Percentiles rank a stretch among this genome's conserved stretches.
These are phyloP conservation scores for Quaeritorhiza haematococci DNA, from an alignment of 371 early-diverging fungal species.

Conservation along the genomic window DNA sequence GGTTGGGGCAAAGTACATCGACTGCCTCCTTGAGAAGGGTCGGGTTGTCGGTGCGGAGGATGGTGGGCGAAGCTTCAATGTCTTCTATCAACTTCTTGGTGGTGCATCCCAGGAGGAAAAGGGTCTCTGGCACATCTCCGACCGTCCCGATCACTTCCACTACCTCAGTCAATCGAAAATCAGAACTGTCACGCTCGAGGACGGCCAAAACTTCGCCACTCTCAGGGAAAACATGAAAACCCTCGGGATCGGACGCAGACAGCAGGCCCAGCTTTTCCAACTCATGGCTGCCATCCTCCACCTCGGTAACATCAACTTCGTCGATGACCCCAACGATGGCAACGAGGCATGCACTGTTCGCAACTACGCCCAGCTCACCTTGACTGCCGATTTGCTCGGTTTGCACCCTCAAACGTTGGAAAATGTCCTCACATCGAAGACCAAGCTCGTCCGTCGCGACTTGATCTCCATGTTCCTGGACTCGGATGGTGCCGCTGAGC, in stretches of 20 bases:
- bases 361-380: constrained; percentile 52
- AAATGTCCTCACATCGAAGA: constrained; percentile 77
- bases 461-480: constrained; percentile 81
- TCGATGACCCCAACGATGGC: constrained; percentile 33
- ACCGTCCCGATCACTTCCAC: constrained; percentile 43
- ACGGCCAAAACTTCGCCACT: constrained; percentile 54
- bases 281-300: constrained; percentile 84
- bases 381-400: constrained; percentile 79
- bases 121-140: constrained; percentile 44
- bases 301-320: constrained; percentile 84
- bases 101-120: constrained; percentile 57
- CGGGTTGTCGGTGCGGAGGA: constrained; percentile 34
- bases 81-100: constrained; percentile 78
- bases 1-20: constrained; percentile 74
- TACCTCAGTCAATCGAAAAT: constrained; percentile 44
- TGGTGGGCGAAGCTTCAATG: constrained; percentile 83
- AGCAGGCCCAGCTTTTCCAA: constrained; percentile 76
- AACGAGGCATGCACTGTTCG: constrained; percentile 34
- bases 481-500: constrained; percentile 65
- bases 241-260: constrained; percentile 75
- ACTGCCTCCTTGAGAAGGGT: constrained; percentile 75
- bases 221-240: constrained; percentile 71
- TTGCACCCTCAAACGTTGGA: constrained; percentile 76
- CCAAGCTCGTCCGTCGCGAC: constrained; percentile 56
- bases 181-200: constrained; percentile 19